Percentiles rank a stretch among this genome's conserved stretches.
These are phyloP conservation scores for Mortierella antarctica DNA, from an alignment of 192 early-diverging fungal genomes.

Conservation along the genomic window DNA sequence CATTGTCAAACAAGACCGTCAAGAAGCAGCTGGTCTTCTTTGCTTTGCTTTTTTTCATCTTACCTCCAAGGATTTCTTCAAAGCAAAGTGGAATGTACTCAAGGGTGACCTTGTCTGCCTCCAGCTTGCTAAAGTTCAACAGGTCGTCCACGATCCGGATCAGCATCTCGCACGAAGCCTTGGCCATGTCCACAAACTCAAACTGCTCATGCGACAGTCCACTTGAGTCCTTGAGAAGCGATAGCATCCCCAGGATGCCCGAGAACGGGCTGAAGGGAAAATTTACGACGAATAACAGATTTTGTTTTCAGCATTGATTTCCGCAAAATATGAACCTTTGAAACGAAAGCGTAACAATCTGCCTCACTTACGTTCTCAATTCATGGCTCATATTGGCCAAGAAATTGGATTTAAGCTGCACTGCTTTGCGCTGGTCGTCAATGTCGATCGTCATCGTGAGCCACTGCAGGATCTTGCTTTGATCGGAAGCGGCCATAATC, in stretches of 20 bases:
- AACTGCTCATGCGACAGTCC: slow-evolving; percentile 58
- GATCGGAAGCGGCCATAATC: slow-evolving; percentile 13
- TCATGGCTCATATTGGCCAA: slow-evolving; percentile 86
- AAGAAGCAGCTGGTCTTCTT: neutral
- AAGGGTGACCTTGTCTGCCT: slow-evolving; percentile 61
- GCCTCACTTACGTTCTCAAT: slow-evolving; percentile 65
- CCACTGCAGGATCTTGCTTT: slow-evolving; percentile 37
- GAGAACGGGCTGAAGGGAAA: slow-evolving; percentile 53
- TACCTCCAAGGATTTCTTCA: slow-evolving; percentile 58
- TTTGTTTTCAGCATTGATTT: neutral
- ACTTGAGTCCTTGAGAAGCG: slow-evolving; percentile 52
- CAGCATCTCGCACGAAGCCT: slow-evolving; percentile 62
- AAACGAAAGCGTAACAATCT: neutral
- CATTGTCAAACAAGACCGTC: too few relatives aligned
- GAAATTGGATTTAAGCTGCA: slow-evolving; percentile 67
- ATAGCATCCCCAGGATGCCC: slow-evolving; percentile 62
- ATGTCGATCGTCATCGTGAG: slow-evolving; percentile 47
- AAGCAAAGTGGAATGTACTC: slow-evolving; percentile 55
- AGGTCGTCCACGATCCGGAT: slow-evolving; percentile 63
- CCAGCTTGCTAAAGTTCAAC: slow-evolving; percentile 60
- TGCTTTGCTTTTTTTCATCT: neutral
- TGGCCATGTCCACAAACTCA: slow-evolving; percentile 62
- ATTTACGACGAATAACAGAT: neutral
- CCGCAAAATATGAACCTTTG: neutral
- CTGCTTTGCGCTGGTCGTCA: slow-evolving; percentile 51